Evolutionary conservation across 2,329 filamentous ascomycete species (phyloP).

Genomic region (Fusarium begoniae): DNA sequence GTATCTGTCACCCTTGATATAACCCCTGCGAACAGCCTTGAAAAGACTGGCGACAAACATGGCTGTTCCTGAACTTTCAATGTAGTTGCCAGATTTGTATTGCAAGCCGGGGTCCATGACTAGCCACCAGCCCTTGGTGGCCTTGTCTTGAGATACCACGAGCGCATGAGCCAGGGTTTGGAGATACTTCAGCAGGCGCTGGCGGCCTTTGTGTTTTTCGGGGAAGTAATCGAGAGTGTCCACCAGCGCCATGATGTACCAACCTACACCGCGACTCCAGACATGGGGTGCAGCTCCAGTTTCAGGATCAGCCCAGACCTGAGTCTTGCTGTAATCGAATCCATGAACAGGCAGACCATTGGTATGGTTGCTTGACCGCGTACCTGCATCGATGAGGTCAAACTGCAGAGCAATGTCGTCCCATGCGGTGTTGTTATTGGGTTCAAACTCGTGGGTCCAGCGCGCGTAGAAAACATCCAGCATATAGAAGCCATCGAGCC

Average conservation of each 20-base stretch:
- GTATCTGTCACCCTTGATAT: constrained; percentile 32
- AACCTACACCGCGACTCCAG: constrained; percentile 62
- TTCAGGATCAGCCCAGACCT: constrained; percentile 59
- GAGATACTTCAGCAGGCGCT: constrained; percentile 50
- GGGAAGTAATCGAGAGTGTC: constrained; percentile 59
- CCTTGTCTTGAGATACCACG: constrained; percentile 52
- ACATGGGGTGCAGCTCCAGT: constrained; percentile 62
- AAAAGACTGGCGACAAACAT: constrained; percentile 65
- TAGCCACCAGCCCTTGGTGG: constrained; percentile 66
- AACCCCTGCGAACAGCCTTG: constrained; percentile 48
- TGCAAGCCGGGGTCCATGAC: constrained; percentile 61
- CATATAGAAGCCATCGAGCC: constrained; percentile 65
- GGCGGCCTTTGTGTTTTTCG: constrained; percentile 45
- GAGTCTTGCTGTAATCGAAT: constrained; percentile 59
- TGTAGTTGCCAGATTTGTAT: constrained; percentile 62
- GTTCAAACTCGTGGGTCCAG: constrained; percentile 50
- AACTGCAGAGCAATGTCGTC: constrained; percentile 56
- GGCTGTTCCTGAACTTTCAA: constrained; percentile 66
- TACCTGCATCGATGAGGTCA: constrained; percentile 54
- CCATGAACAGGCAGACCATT: constrained; percentile 59
- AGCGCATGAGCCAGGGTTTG: constrained; percentile 52
- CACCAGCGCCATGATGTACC: constrained; percentile 62
- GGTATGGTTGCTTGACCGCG: constrained; percentile 46
- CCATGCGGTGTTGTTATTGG: constrained; percentile 51
- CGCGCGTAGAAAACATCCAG: constrained; percentile 55